These are phyloP conservation scores for Termitomyces eurrhizus DNA, from an alignment of 768 basidiomycete genomes.

Conservation along the genomic window DNA sequence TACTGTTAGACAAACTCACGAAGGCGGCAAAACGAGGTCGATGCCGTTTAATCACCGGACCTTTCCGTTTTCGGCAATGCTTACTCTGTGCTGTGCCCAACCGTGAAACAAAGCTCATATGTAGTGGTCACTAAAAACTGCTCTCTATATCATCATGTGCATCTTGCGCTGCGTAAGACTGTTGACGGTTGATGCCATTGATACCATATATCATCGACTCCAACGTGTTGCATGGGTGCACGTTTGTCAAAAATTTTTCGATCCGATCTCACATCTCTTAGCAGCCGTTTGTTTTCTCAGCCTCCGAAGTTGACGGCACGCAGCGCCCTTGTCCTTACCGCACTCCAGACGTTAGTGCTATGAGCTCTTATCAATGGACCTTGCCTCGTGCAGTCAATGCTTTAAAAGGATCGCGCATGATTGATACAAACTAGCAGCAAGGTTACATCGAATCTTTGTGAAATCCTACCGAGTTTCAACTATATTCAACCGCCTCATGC, in stretches of 20 bases:
- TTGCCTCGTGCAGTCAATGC: background rate
- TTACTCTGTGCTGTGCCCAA: conserved; percentile 1
- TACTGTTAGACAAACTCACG: conserved; percentile 10
- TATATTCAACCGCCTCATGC: background rate
- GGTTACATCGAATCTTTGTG: background rate
- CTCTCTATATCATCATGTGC: background rate
- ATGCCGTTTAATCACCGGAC: conserved; percentile 9
- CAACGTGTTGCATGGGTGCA: background rate
- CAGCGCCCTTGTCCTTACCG: background rate
- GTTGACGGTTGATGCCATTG: background rate
- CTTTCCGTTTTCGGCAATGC: conserved; percentile 14
- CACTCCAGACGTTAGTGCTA: background rate
- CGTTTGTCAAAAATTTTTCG: background rate
- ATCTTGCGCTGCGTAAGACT: background rate
- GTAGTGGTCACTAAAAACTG: background rate
- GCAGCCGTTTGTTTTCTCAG: background rate
- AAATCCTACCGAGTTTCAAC: background rate
- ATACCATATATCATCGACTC: background rate
- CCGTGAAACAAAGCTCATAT: background rate
- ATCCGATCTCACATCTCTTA: background rate
- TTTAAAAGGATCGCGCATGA: background rate
- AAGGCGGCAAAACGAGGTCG: conserved; percentile 10
- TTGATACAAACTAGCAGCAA: background rate
- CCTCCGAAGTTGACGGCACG: background rate
- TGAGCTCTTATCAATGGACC: background rate